Conservation (phyloP, 768 basidiomycete species). For the Ephemerocybe angulata region DNA sequence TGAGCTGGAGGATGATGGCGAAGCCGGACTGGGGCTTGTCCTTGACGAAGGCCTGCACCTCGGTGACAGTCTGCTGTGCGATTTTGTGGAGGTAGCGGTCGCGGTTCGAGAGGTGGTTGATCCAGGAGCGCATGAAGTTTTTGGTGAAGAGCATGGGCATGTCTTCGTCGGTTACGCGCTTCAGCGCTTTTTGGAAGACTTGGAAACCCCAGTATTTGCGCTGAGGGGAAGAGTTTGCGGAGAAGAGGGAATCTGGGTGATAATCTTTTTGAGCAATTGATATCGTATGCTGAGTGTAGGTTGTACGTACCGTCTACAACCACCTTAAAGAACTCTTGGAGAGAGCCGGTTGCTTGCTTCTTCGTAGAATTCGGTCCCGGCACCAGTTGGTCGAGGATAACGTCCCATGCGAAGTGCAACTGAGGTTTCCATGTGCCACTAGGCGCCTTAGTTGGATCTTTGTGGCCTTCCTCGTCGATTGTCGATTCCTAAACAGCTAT, state of each 20-base stretch:
- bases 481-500: slow-evolving; percentile 47
- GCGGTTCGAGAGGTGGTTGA: slow-evolving; percentile 85
- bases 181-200: slow-evolving; percentile 77
- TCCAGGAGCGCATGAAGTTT: slow-evolving; percentile 96
- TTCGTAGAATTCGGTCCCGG: slow-evolving; percentile 36
- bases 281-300: background rate
- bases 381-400: slow-evolving; percentile 74
- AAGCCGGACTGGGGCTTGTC: slow-evolving; percentile 78
- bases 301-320: slow-evolving; percentile 81
- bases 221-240: slow-evolving; percentile 76
- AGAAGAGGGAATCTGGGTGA: slow-evolving; percentile 90
- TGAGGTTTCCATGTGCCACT: slow-evolving; percentile 80
- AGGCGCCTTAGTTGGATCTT: slow-evolving; percentile 46
- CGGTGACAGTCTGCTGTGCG: slow-evolving; percentile 75
- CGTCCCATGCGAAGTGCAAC: slow-evolving; percentile 88
- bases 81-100: slow-evolving; percentile 91
- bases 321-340: slow-evolving; percentile 87
- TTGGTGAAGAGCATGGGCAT: slow-evolving; percentile 89
- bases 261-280: background rate
- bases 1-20: slow-evolving; percentile 78
- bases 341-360: slow-evolving; percentile 51
- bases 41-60: slow-evolving; percentile 73
- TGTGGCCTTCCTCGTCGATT: slow-evolving; percentile 49
- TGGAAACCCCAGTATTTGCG: slow-evolving; percentile 97
- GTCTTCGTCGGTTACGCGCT: slow-evolving; percentile 57